These are phyloP conservation scores for Aspergillus bridgeri DNA, from an alignment of 495 filamentous ascomycete genomes.

Conservation along the genomic window DNA sequence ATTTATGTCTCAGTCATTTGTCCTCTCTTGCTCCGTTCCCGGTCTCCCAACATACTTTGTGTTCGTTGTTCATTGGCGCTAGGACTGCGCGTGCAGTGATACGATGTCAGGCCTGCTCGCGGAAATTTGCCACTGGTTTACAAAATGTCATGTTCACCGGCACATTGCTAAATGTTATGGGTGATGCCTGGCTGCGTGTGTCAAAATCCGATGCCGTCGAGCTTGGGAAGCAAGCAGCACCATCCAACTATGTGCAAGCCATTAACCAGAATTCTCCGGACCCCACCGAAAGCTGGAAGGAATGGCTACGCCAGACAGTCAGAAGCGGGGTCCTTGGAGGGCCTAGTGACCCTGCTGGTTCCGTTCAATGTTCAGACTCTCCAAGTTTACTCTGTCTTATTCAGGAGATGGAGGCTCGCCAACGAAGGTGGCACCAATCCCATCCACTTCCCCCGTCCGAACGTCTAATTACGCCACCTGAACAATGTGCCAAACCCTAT, in stretches of 20 bases:
- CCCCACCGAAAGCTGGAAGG: slow-evolving; percentile 30
- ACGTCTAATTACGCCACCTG: slow-evolving; percentile 7
- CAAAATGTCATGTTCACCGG: slow-evolving; percentile 68
- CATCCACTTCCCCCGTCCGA: slow-evolving; percentile 17
- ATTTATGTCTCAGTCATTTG: slow-evolving; percentile 45
- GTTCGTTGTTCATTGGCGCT: slow-evolving; percentile 55
- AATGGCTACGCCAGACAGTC: slow-evolving; percentile 40
- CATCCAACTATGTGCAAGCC: slow-evolving; percentile 28
- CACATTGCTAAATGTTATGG: slow-evolving; percentile 59
- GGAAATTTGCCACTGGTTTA: slow-evolving; percentile 41
- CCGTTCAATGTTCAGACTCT: slow-evolving; percentile 21
- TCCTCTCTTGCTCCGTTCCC: slow-evolving; percentile 42
- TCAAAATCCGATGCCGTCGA: slow-evolving; percentile 32
- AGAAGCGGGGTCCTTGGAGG: slow-evolving; percentile 38
- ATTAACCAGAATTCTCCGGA: slow-evolving; percentile 26
- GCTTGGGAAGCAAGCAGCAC: slow-evolving; percentile 35
- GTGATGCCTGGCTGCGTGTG: slow-evolving; percentile 52
- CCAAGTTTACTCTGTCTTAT: slow-evolving; percentile 37
- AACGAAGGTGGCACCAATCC: slow-evolving; percentile 39
- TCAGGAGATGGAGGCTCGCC: slow-evolving; percentile 40
- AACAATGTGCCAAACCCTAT: background rate
- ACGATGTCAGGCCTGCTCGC: slow-evolving; percentile 55
- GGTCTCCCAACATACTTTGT: slow-evolving; percentile 46
- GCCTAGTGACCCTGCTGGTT: slow-evolving; percentile 18
- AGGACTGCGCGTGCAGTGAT: slow-evolving; percentile 55